Evolutionary conservation across 805 yeast genomes (phyloP).

Genomic region (Myxozyma kluyveri): DNA sequence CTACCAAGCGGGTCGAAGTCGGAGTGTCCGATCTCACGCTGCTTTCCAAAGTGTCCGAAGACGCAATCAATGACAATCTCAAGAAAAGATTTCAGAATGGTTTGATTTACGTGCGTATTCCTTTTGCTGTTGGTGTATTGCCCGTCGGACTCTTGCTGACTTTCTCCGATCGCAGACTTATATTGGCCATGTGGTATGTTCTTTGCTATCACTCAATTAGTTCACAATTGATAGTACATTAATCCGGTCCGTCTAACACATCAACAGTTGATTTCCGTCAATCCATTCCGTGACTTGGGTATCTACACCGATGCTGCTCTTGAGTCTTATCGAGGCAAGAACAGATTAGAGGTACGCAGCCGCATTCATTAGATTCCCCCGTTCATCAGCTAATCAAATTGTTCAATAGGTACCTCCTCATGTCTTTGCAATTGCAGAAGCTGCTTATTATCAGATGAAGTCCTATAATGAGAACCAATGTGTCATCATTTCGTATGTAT

Average conservation of each 20-base stretch:
- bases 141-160: constrained; percentile 1
- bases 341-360: constrained; percentile 69
- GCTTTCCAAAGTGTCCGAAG: constrained; percentile 83
- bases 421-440: constrained; percentile 95
- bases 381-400: background rate
- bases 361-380: background rate
- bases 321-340: constrained; percentile 80
- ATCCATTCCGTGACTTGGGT: constrained; percentile 95
- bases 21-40: constrained; percentile 95
- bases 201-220: background rate
- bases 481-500: constrained; percentile 63
- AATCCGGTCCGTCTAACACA: background rate
- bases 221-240: background rate
- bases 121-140: background rate
- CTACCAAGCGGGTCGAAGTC: constrained; percentile 89
- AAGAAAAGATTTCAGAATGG: constrained; percentile 86
- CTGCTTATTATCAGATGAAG: constrained; percentile 93
- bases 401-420: constrained; percentile 71
- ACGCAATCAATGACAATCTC: constrained; percentile 86
- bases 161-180: constrained; percentile 33
- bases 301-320: constrained; percentile 81
- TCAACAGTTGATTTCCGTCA: constrained; percentile 82
- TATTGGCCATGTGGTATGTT: constrained; percentile 41
- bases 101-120: constrained; percentile 60
- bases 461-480: constrained; percentile 93